Evolutionary conservation across 2,329 filamentous ascomycete species (phyloP).

Genomic region (Trichoderma guizhouense): DNA sequence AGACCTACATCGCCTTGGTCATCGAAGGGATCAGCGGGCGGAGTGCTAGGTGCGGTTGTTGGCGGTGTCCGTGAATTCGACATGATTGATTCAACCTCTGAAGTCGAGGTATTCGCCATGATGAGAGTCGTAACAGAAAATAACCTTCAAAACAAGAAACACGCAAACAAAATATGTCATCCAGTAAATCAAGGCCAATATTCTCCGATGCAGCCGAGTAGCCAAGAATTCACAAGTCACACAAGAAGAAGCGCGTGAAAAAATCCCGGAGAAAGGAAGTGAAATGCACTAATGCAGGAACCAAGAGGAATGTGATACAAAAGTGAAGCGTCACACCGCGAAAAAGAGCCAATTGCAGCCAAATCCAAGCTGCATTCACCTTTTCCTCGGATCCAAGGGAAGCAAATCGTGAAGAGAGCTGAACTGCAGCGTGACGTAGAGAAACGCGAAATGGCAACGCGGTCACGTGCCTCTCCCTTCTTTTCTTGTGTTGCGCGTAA

Average conservation of each 20-base stretch:
- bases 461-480: slow-evolving; percentile 28
- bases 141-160: not conserved
- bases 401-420: slow-evolving; percentile 2
- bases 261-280: not conserved
- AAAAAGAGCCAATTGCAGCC: slow-evolving; percentile 1
- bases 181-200: not conserved
- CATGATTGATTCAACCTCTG: slow-evolving; percentile 31
- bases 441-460: slow-evolving; percentile 36
- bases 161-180: not conserved
- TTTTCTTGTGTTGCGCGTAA: slow-evolving; percentile 19
- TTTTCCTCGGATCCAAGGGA: not conserved
- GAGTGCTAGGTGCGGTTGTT: slow-evolving; percentile 39
- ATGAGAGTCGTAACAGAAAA: not conserved
- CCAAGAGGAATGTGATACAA: not conserved
- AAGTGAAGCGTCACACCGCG: not conserved
- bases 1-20: slow-evolving; percentile 22
- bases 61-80: slow-evolving; percentile 29
- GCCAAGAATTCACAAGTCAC: not conserved
- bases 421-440: slow-evolving; percentile 24
- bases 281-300: not conserved
- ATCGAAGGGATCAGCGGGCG: slow-evolving; percentile 24
- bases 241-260: not conserved
- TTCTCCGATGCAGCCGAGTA: not conserved
- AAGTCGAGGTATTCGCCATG: slow-evolving; percentile 33
- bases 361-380: not conserved